These are phyloP conservation scores for Neurospora discreta DNA, from an alignment of 495 filamentous ascomycete genomes.

Conservation along the genomic window DNA sequence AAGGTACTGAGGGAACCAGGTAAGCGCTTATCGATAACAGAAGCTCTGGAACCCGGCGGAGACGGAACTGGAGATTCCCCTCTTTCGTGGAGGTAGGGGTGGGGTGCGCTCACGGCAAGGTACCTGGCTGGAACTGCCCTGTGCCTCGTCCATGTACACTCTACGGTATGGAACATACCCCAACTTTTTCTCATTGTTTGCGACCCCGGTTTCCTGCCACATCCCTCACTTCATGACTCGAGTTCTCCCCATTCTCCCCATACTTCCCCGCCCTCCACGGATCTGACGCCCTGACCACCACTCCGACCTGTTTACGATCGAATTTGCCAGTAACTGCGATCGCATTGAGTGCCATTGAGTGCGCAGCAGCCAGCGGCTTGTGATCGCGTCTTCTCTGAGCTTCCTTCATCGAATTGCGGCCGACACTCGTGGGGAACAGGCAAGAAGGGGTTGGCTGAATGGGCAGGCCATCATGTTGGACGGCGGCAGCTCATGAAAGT, in stretches of 20 bases:
- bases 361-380: background rate
- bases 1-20: background rate
- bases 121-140: background rate
- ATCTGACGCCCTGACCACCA: background rate
- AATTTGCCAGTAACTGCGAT: background rate
- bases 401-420: background rate
- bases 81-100: background rate
- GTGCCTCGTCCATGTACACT: background rate
- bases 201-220: background rate
- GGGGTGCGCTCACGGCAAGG: background rate
- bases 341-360: background rate
- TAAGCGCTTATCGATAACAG: background rate
- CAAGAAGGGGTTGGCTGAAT: constrained; percentile 22
- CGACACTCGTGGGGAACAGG: constrained; percentile 16
- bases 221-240: background rate
- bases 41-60: background rate
- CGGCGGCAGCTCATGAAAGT: constrained; percentile 40
- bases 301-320: background rate
- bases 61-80: background rate
- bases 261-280: background rate
- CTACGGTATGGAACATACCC: too few relatives aligned
- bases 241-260: background rate
- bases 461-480: constrained; percentile 33
- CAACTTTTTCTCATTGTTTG: background rate
- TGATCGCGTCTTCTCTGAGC: background rate